A percentile compares a stretch with the other conserved stretches of the same genome.
phyloP scores from a whole-genome alignment of 108 stramenopile genomes.

The Skeletonema potamos region DNA sequence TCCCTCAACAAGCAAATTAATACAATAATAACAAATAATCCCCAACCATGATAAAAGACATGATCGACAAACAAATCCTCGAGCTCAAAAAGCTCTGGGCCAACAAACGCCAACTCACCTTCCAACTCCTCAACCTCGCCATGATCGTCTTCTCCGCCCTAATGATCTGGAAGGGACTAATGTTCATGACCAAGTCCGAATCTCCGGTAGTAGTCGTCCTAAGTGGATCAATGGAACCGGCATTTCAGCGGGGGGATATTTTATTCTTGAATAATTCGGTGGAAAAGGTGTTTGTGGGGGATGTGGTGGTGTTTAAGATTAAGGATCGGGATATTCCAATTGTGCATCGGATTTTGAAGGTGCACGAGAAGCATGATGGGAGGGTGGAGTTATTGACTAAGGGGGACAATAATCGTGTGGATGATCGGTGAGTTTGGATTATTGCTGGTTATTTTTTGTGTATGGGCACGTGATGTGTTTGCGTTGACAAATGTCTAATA shows the following conservation, averaged over 20 bases:
- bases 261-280: conserved; percentile 97
- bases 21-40: background rate
- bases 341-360: conserved; percentile 98
- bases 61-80: conserved; percentile 87
- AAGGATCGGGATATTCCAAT: conserved; percentile 99
- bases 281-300: conserved; percentile 92
- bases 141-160: conserved; percentile 99
- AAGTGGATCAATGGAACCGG: conserved; percentile 98
- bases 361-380: conserved; percentile 87
- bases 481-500: too few species aligned
- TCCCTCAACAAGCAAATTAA: background rate
- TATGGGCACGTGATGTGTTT: background rate
- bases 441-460: background rate
- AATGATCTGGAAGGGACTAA: conserved; percentile 99
- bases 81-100: conserved; percentile 99
- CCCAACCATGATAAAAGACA: conserved; percentile 74
- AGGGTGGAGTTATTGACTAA: conserved; percentile 96
- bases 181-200: conserved; percentile 97
- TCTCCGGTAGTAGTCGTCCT: conserved; percentile 99
- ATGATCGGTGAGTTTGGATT: conserved; percentile 73
- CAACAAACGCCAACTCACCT: conserved; percentile 94
- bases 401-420: conserved; percentile 99
- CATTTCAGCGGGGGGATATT: conserved; percentile 99
- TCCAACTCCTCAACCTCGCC: conserved; percentile 96
- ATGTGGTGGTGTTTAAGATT: conserved; percentile 99